Base-by-base conservation (phyloP, 2,329 filamentous ascomycete species). In the Pseudocercospora fijiensis region DNA sequence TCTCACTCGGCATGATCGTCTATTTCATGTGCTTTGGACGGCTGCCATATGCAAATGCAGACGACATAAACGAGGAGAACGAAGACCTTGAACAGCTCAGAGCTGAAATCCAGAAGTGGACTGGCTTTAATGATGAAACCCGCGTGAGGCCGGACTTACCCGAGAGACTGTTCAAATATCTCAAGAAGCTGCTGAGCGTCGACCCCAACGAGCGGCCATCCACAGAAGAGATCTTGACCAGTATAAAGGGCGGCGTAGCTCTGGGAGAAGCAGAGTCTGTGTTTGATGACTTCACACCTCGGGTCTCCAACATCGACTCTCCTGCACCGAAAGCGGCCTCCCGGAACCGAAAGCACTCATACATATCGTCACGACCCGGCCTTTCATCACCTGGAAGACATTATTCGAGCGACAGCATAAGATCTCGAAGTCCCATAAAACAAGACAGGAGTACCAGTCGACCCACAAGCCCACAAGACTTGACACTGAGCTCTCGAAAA, bases 21-120 rank as follows among this genome's bases (percentile, higher is more conserved):
- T 96, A 98, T 76, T 99, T 99, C 74, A 90, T 99, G 83, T 99
- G 95, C 76, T 99, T 99, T 75, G 91, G 90, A 1, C 85, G 89
- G 53, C 83, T 99, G 10, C 95, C 95, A 0, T 99, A 98, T 74
- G 83, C 80, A 24, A 90, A 89, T 70, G 91, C 93, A 58, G 94
- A 98, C 74, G 84, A 89, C 3, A 83, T 96, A 22, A 87, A 96
- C 64, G 94, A 98, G 76, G 94, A 98, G 73, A 88, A 92, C 61
- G 95, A 99, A 75, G 92, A 98, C 69, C 83, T 97, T 4, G 92
- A 97, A 70, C 82, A 88, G 68, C 83, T 99, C 28, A 87, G 93
- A 47, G 89, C 84, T 2, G 95, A 99, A 76, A 98, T 99, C 62
- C 87, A 87, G 10, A 83, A 85, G 33, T 99, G 95, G 95, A 82